Evolutionary conservation across 2,329 filamentous ascomycete genomes (phyloP).

Genomic region (Plectosphaerella plurivora): DNA sequence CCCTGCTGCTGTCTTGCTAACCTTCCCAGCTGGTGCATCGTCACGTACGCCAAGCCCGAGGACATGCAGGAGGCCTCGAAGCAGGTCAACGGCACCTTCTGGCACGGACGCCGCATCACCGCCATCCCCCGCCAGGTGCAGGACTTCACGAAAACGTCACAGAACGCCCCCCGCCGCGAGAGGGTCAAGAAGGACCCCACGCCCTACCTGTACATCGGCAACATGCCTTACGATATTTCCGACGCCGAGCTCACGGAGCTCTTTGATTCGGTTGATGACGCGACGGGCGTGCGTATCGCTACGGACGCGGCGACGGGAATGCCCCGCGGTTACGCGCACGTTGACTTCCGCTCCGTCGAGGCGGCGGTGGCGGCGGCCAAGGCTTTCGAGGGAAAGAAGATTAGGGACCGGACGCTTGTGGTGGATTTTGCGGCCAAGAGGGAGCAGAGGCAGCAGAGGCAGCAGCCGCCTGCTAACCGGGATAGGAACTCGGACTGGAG

Average conservation of each 20-base stretch:
- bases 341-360: slow-evolving; percentile 64
- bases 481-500: too few relatives aligned
- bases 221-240: slow-evolving; percentile 81
- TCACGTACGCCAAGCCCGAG: slow-evolving; percentile 6
- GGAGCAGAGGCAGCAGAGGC: neutral
- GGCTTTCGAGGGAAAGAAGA: slow-evolving; percentile 46
- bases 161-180: neutral
- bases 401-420: slow-evolving; percentile 64
- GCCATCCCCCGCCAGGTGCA: slow-evolving; percentile 1
- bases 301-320: slow-evolving; percentile 78
- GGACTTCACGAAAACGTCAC: neutral
- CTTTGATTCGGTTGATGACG: slow-evolving; percentile 65
- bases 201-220: slow-evolving; percentile 65
- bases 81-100: slow-evolving; percentile 11
- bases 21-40: slow-evolving; percentile 6
- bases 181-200: slow-evolving; percentile 31
- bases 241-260: slow-evolving; percentile 77
- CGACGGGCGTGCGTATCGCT: slow-evolving; percentile 74
- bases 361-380: slow-evolving; percentile 27
- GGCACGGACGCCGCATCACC: slow-evolving; percentile 11
- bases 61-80: slow-evolving; percentile 1
- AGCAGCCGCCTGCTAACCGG: neutral
- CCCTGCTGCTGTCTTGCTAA: neutral
- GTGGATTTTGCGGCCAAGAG: slow-evolving; percentile 53
- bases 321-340: slow-evolving; percentile 79